Percentiles rank a stretch among this genome's conserved stretches.
Conservation (phyloP, 176 grass and related monocot species). For the Oryza brachyantha region DNA sequence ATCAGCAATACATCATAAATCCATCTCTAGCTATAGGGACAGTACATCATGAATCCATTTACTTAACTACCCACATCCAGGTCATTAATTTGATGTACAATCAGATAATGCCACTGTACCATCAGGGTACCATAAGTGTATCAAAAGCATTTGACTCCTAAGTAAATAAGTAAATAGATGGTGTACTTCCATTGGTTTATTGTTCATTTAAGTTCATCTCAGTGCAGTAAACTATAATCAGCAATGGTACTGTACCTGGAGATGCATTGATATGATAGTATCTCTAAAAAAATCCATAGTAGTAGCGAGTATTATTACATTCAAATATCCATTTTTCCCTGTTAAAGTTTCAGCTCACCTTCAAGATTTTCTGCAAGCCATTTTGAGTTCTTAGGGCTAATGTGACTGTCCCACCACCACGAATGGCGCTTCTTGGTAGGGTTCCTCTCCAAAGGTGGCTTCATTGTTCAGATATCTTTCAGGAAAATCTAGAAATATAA, state of each 20-base stretch:
- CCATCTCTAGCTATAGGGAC: not conserved
- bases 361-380: constrained; percentile 79
- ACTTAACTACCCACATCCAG: not conserved
- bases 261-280: not conserved
- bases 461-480: constrained; percentile 36
- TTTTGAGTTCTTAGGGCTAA: constrained; percentile 79
- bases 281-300: not conserved
- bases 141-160: not conserved
- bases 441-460: constrained; percentile 57
- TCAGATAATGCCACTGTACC: not conserved
- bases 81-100: not conserved
- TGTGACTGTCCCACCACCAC: constrained; percentile 83
- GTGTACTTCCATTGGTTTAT: not conserved
- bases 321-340: not conserved
- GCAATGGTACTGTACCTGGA: constrained; percentile 1
- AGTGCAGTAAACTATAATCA: not conserved
- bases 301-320: not conserved
- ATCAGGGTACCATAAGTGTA: not conserved
- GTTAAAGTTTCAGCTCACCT: constrained; percentile 38
- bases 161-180: constrained; percentile 13
- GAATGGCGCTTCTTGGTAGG: constrained; percentile 60
- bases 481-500: not conserved
- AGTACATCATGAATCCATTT: not conserved
- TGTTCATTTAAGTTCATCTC: constrained; percentile 22
- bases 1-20: not conserved